phyloP scores from a whole-genome alignment of 2,329 filamentous ascomycete genomes.

The Epichloe glyceriae region DNA sequence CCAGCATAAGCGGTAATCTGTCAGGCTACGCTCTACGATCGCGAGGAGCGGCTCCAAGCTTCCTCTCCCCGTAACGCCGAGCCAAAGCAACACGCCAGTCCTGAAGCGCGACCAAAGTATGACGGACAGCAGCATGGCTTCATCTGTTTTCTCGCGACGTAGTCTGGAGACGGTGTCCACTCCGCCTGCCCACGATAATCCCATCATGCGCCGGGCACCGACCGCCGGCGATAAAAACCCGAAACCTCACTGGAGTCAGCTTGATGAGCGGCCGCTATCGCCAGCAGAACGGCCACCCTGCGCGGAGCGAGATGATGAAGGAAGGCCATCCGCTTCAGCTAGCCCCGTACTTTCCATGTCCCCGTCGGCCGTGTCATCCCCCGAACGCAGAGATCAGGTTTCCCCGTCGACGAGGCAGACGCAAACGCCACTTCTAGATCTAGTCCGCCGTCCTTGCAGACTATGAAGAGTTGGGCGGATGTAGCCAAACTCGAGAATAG shows the following conservation, averaged over 20 bases:
- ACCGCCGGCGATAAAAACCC: constrained; percentile 7
- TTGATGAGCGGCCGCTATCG: constrained; percentile 8
- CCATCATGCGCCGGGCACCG: constrained; percentile 12
- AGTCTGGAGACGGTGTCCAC: constrained; percentile 23
- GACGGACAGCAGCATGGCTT: constrained; percentile 30
- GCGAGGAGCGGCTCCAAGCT: constrained; percentile 25
- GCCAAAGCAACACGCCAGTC: constrained; percentile 22
- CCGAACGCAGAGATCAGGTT: constrained; percentile 8
- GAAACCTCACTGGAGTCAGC: constrained; percentile 13
- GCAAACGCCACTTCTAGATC: constrained; percentile 10
- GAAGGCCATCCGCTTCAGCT: constrained; percentile 7
- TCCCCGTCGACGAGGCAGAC: constrained; percentile 6
- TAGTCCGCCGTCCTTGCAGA: constrained; percentile 20
- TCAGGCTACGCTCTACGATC: constrained; percentile 20
- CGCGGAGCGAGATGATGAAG: background rate
- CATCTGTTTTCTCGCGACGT: constrained; percentile 26
- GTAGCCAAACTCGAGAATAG: constrained; percentile 19
- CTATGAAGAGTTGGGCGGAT: constrained; percentile 28
- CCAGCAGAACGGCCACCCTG: background rate
- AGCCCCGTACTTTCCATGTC: constrained; percentile 16
- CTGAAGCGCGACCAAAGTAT: constrained; percentile 23
- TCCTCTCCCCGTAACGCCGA: constrained; percentile 25
- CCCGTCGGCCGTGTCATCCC: constrained; percentile 21
- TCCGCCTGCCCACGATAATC: constrained; percentile 16
- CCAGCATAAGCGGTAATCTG: constrained; percentile 13